Conservation (phyloP, 352 stramenopile species). For the Phytopythium delawarense region DNA sequence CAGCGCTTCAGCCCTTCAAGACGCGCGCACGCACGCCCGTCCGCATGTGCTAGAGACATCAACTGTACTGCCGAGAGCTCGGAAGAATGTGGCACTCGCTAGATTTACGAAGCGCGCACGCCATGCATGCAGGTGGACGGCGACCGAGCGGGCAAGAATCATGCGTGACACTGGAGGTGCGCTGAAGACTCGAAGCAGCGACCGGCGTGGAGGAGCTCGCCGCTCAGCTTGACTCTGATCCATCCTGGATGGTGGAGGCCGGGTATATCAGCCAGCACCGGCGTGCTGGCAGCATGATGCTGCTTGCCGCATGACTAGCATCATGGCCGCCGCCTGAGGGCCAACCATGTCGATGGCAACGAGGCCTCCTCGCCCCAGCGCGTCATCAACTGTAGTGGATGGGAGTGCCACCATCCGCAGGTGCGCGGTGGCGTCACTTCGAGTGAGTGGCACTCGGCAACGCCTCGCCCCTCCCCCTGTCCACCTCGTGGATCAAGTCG, state of each 20-base stretch:
- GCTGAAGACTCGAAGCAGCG: neutral
- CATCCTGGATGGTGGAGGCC: neutral
- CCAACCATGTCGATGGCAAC: neutral
- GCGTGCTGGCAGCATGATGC: neutral
- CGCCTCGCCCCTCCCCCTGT: neutral
- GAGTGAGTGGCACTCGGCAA: neutral
- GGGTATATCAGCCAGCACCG: neutral
- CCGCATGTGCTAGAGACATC: too few species aligned
- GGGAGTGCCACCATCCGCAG: neutral
- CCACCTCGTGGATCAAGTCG: neutral
- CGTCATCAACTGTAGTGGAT: neutral
- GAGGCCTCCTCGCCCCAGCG: neutral
- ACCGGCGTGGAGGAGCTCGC: neutral
- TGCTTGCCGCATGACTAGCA: too few species aligned
- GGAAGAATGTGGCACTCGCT: conserved; percentile 2
- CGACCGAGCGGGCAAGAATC: neutral
- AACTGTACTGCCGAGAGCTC: too few species aligned
- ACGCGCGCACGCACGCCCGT: too few species aligned
- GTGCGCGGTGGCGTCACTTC: neutral
- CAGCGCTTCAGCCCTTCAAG: too few species aligned
- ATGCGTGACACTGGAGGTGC: neutral
- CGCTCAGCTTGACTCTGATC: neutral
- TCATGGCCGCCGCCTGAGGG: neutral
- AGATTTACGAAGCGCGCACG: neutral
- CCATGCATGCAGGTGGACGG: neutral